Evolutionary conservation across 306 rosid genomes (phyloP), one percentile per base, ranked within the genome.

Genomic region (Begonia peltatifolia): DNA sequence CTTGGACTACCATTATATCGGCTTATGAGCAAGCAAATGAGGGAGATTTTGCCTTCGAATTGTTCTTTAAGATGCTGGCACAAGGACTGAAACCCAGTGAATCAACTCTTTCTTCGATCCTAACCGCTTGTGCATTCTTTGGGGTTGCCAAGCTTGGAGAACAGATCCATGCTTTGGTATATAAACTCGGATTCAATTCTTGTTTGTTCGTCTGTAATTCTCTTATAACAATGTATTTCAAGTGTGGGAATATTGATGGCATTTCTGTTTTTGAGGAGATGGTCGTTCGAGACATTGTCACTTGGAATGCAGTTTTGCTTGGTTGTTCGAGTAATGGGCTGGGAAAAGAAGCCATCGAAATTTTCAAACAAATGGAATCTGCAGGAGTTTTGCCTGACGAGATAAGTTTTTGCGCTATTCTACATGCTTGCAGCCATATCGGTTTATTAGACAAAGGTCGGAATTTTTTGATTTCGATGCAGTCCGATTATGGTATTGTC

Each of bases 281-380:
- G 72, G n/a, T 63, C 20, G 44, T 25, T 17, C 54, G 52, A 14
- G 72, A 66, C 47, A 51, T 53, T 11, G 63, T 59, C 46, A 58
- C 70, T 4, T 72, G 78, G 78, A 72, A 72, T 41, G 61, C 70
- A 41, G 67, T 60, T 30, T 68, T 73, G 58, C 62, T 57, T 8
- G 78, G 74, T 20, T 67, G 54, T 54, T 62, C 66, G 41, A 62
- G 62, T 49, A 72, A 63, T 6, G 73, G 74, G 22, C 52, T 50
- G 8, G 63, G 63, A 4, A 46, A 54, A 49, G 66, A 72, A 52
- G 67, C 60, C 25, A 17, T 67, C 11, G 54, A 43, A 15, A 56
- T 72, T 58, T 72, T 72, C 48, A 36, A 55, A 50, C 66, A 50
- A 44, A 72, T 63, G 70, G 63, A 59, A 63, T 53, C 53, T 15